Evolutionary conservation across 208 protist species (phyloP).

Genomic region (Leishmania aethiopica): DNA sequence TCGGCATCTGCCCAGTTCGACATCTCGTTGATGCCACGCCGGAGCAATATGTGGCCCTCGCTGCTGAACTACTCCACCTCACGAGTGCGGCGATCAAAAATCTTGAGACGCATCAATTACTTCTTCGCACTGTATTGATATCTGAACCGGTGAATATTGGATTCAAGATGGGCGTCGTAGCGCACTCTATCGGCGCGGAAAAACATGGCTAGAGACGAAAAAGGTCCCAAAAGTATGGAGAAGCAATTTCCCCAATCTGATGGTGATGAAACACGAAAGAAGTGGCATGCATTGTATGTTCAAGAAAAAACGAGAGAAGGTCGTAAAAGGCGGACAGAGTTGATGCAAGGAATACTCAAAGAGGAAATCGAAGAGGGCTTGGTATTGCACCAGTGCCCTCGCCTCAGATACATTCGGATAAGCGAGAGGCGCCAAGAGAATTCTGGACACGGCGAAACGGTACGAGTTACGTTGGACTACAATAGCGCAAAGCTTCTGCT

Average conservation of each 20-base stretch:
- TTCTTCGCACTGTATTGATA: conserved; percentile 46
- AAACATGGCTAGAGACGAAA: background rate
- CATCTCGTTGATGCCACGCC: conserved; percentile 47
- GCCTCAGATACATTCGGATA: background rate
- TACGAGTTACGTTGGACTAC: background rate
- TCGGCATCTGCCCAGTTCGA: conserved; percentile 57
- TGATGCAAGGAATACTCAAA: background rate
- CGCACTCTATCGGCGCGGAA: background rate
- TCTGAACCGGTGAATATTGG: conserved; percentile 35
- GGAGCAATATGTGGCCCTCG: conserved; percentile 12
- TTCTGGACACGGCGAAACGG: background rate
- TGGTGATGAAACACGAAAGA: background rate
- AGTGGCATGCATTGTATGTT: background rate
- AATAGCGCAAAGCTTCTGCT: background rate
- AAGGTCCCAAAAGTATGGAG: conserved; percentile 10
- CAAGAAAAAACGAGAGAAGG: too few species aligned
- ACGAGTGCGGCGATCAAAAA: conserved; percentile 37
- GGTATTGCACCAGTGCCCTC: background rate
- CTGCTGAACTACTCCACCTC: conserved; percentile 46
- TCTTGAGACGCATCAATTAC: conserved; percentile 33
- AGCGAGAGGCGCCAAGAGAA: background rate
- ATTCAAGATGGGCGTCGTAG: conserved; percentile 19
- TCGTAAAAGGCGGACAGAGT: background rate
- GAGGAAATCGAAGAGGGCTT: background rate
- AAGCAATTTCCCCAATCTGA: background rate